phyloP scores from a whole-genome alignment of 2,329 filamentous ascomycete species.

The Colletotrichum cuscutae region DNA sequence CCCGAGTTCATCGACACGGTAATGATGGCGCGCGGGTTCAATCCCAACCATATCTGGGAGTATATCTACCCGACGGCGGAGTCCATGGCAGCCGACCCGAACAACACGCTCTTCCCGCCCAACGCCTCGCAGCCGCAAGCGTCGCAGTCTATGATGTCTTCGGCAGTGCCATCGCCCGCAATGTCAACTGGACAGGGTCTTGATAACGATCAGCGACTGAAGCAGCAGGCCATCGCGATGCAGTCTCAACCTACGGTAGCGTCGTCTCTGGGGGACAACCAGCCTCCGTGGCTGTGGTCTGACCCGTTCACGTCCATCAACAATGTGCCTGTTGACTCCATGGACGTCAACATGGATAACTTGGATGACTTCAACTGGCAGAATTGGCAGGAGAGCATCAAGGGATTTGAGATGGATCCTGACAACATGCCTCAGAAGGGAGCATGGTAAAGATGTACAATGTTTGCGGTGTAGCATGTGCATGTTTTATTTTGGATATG shows the following conservation, averaged over 20 bases:
- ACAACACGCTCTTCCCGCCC: conserved; percentile 23
- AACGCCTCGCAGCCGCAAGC: not conserved
- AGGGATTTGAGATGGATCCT: conserved; percentile 47
- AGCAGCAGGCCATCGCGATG: conserved; percentile 36
- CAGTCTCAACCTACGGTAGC: conserved; percentile 37
- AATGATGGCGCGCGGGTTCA: conserved; percentile 33
- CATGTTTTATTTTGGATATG: not conserved
- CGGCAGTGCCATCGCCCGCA: not conserved
- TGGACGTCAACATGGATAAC: conserved; percentile 47
- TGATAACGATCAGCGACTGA: conserved; percentile 31
- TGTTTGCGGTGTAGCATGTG: not conserved
- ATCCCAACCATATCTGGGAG: conserved; percentile 29
- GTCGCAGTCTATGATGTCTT: conserved; percentile 11
- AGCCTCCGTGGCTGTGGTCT: conserved; percentile 55
- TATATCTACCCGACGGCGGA: conserved; percentile 33
- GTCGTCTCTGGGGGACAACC: conserved; percentile 45
- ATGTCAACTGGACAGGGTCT: conserved; percentile 24
- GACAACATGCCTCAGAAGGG: conserved; percentile 27
- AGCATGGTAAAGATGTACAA: conserved; percentile 7
- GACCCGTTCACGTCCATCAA: conserved; percentile 45
- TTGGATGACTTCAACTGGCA: conserved; percentile 60
- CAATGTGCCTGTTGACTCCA: conserved; percentile 42
- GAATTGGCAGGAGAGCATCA: conserved; percentile 56
- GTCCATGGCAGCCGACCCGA: conserved; percentile 25
- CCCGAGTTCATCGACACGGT: conserved; percentile 28